These are phyloP conservation scores for Thozetella sp. DNA, from an alignment of 495 filamentous ascomycete genomes.

Conservation along the genomic window DNA sequence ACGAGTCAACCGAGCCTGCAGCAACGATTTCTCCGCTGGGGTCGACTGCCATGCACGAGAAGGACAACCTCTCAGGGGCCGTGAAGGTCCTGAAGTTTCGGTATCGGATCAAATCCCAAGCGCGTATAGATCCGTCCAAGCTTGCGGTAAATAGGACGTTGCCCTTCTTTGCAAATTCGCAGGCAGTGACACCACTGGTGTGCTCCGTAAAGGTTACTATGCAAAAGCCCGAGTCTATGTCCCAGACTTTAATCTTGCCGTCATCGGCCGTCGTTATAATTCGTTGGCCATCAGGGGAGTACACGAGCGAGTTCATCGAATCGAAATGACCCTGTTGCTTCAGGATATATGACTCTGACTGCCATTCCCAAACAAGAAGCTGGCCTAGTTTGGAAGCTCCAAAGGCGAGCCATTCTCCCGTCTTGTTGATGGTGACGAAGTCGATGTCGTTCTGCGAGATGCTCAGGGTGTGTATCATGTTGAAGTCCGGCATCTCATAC, in stretches of 20 bases:
- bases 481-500: constrained; percentile 97
- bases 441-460: constrained; percentile 97
- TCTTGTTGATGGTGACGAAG: constrained; percentile 87
- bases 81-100: constrained; percentile 97
- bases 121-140: constrained; percentile 88
- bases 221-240: constrained; percentile 93
- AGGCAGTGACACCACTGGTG: constrained; percentile 91
- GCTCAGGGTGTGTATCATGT: constrained; percentile 84
- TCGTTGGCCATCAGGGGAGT: constrained; percentile 90
- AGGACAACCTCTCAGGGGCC: constrained; percentile 85
- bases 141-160: constrained; percentile 94
- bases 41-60: constrained; percentile 93
- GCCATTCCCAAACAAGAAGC: constrained; percentile 98
- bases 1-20: constrained; percentile 91
- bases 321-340: constrained; percentile 98
- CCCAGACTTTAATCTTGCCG: constrained; percentile 98
- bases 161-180: constrained; percentile 90
- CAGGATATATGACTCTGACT: constrained; percentile 98
- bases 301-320: constrained; percentile 90
- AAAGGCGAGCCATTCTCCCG: constrained; percentile 96
- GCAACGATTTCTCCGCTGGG: constrained; percentile 95
- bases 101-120: constrained; percentile 96
- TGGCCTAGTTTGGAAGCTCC: constrained; percentile 96
- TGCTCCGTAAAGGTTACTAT: constrained; percentile 98
- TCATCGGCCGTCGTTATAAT: constrained; percentile 94